Base-by-base conservation (phyloP, 2,329 filamentous ascomycete species). In the Claviceps sp. region DNA sequence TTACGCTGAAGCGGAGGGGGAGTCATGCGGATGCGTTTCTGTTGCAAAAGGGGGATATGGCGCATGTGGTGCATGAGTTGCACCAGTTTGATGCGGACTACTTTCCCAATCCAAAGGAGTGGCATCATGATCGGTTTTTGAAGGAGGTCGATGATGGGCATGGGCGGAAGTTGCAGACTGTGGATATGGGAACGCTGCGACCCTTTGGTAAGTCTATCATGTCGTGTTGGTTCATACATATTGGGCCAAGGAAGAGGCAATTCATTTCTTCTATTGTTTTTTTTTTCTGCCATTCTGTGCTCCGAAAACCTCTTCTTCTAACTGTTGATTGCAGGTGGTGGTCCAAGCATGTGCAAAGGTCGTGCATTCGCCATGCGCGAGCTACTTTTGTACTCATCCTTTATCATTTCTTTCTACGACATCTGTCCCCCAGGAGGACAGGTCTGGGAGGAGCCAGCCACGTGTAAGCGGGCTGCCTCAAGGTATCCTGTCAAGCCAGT, bases 391-490 rank as follows among this genome's bases (percentile, higher is more conserved):
- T 68, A 64, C 50, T 56, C 64, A 8, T 61, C 67, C 0, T 57
- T 64, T 14, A 61, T 71, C 14, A 55, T 70, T 36, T 62, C 64
- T 0, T 60, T 69, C 26, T 71, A 70, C 51, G 65, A 70, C 20
- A 61, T 71, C 23, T 53, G 59, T 45, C 62, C 68, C 1, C 59
- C 59, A 0, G 55, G 58, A 5, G 62, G 61, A 13, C 48, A 57
- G 4, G 53, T 50, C 5, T 69, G 65, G 66, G 52, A 53, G 2
- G 49, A 54, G 5, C 60, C 64, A 1, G 56, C 56, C 22, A 55
- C 56, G 2, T 59, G 56, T 22, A 63, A 63, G 14, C 54, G 58
- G 2, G 59, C 59, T 6, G 60, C 64, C 13, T 60, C 62, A 5
- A 61, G 58, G 22, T 53, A 59, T 47, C 64, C 64, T 3, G 56